phyloP scores from a whole-genome alignment of 345 rosid species.

The Raphanus sativus region DNA sequence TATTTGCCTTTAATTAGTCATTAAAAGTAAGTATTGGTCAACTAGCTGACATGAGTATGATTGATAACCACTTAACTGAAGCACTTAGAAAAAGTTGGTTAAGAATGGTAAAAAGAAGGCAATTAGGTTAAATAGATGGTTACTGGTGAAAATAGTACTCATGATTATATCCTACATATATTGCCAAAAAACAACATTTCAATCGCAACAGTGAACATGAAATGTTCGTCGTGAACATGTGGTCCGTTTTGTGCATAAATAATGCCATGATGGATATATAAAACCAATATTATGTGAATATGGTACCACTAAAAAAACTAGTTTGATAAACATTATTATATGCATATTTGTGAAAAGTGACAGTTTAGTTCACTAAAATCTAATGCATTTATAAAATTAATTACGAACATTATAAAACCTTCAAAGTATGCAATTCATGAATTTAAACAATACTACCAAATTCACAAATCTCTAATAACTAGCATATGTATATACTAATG shows the following conservation, averaged over 20 bases:
- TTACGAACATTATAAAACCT: not conserved
- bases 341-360: not conserved
- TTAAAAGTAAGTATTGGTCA: not conserved
- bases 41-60: not conserved
- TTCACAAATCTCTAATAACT: not conserved
- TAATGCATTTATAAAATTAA: not conserved
- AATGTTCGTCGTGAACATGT: slow-evolving; percentile 38
- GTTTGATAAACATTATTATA: not conserved
- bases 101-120: not conserved
- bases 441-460: not conserved
- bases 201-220: slow-evolving; percentile 39
- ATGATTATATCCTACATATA: slow-evolving; percentile 29
- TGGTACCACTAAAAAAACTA: slow-evolving; percentile 12
- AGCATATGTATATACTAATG: not conserved
- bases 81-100: not conserved
- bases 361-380: not conserved
- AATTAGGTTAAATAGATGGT: not conserved
- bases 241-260: slow-evolving; percentile 36
- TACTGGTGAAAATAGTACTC: slow-evolving; percentile 36
- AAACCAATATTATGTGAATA: slow-evolving; percentile 15
- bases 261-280: slow-evolving; percentile 37
- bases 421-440: not conserved
- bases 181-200: slow-evolving; percentile 33
- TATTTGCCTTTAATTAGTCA: not conserved
- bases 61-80: not conserved